Evolutionary conservation across 345 rosid species (phyloP).

Genomic region (Corymbia maculata): DNA sequence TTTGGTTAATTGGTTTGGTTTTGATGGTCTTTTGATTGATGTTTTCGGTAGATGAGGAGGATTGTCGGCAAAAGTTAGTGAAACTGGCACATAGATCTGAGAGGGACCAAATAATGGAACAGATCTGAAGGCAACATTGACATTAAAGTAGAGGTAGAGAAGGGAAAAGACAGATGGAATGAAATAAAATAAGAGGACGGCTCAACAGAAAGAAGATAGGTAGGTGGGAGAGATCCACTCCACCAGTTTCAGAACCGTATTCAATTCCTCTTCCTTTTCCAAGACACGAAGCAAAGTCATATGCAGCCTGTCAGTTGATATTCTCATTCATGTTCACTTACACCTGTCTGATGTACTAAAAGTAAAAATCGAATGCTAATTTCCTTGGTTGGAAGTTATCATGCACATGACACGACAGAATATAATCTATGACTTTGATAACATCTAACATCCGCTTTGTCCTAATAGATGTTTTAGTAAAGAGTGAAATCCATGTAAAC

Average conservation of each 20-base stretch:
- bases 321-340: not conserved
- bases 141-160: not conserved
- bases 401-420: not conserved
- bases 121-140: not conserved
- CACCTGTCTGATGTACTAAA: not conserved
- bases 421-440: not conserved
- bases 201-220: not conserved
- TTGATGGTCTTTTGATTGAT: not conserved
- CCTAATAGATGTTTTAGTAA: not conserved
- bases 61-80: not conserved
- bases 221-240: not conserved
- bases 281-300: not conserved
- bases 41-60: not conserved
- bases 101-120: not conserved
- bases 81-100: not conserved
- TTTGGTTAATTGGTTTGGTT: not conserved
- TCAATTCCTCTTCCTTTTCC: not conserved
- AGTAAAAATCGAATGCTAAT: not conserved
- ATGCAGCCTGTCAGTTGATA: not conserved
- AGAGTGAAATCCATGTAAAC: not conserved
- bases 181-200: not conserved
- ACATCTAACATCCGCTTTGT: not conserved
- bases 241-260: not conserved
- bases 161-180: not conserved
- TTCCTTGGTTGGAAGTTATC: not conserved